Percentiles rank a stretch among this genome's conserved stretches.
Conservation (phyloP, 768 basidiomycete genomes). For the Tulasnella sp. region DNA sequence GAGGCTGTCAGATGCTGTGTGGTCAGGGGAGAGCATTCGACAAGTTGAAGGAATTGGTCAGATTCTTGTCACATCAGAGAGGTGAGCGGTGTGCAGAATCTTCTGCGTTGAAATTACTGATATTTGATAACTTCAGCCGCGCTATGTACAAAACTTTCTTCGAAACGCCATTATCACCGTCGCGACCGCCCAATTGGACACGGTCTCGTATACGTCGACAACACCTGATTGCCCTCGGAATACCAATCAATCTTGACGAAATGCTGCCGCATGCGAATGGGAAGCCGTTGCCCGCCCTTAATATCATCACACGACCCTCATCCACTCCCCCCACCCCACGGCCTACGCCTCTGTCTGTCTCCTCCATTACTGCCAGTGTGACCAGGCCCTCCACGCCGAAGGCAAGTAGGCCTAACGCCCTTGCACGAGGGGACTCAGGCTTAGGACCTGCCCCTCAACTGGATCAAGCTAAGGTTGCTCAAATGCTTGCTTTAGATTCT, state of each 20-base stretch:
- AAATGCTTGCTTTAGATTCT: slow-evolving; percentile 51
- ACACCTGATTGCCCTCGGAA: slow-evolving; percentile 81
- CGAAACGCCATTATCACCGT: slow-evolving; percentile 55
- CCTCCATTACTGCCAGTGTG: slow-evolving; percentile 19
- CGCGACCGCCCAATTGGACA: slow-evolving; percentile 87
- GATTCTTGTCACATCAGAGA: slow-evolving; percentile 60
- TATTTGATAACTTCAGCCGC: slow-evolving; percentile 42
- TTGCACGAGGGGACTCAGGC: slow-evolving; percentile 23
- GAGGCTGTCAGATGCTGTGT: slow-evolving; percentile 34
- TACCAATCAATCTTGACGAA: slow-evolving; percentile 93
- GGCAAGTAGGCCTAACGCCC: slow-evolving; percentile 16
- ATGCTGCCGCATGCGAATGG: slow-evolving; percentile 57
- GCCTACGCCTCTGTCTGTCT: slow-evolving; percentile 31
- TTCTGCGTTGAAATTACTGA: background rate
- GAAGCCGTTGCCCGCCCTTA: slow-evolving; percentile 62
- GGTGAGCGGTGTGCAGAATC: slow-evolving; percentile 35
- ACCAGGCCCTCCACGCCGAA: slow-evolving; percentile 26
- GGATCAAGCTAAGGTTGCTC: slow-evolving; percentile 51
- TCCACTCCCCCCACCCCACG: slow-evolving; percentile 63
- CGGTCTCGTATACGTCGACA: slow-evolving; percentile 83
- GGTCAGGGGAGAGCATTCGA: slow-evolving; percentile 62
- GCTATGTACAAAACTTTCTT: slow-evolving; percentile 63
- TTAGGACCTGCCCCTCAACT: slow-evolving; percentile 72
- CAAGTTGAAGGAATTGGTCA: slow-evolving; percentile 73
- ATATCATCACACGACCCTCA: slow-evolving; percentile 71